Evolutionary conservation across 2,329 filamentous ascomycete genomes (phyloP).

Genomic region (Trichocomaceae sp.): DNA sequence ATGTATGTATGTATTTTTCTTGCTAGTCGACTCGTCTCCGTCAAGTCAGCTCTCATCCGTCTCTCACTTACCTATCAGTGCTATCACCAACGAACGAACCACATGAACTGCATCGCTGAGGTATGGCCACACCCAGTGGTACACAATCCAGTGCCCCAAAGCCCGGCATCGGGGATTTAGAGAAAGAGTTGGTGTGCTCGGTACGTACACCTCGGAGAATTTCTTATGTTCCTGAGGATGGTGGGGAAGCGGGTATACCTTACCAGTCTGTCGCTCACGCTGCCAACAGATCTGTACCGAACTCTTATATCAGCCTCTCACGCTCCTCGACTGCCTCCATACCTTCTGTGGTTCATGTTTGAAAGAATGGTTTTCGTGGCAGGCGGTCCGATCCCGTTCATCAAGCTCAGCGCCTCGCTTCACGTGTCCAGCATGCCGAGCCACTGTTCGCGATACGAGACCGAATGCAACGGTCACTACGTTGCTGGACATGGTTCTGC

Average conservation of each 20-base stretch:
- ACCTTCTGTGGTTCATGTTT: slow-evolving; percentile 94
- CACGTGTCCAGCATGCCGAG: slow-evolving; percentile 90
- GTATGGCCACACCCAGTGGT: slow-evolving; percentile 11
- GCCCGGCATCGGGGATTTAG: slow-evolving; percentile 55
- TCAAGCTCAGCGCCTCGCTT: slow-evolving; percentile 52
- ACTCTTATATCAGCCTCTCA: slow-evolving; percentile 82
- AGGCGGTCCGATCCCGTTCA: slow-evolving; percentile 52
- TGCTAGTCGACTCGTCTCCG: neutral
- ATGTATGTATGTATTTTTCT: neutral
- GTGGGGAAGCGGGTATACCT: neutral
- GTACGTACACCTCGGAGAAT: slow-evolving; percentile 50
- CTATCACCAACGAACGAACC: too few species aligned
- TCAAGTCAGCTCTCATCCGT: neutral
- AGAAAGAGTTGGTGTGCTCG: slow-evolving; percentile 91
- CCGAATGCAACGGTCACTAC: slow-evolving; percentile 89
- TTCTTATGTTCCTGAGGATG: slow-evolving; percentile 12
- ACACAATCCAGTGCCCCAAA: slow-evolving; percentile 10
- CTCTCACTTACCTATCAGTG: neutral
- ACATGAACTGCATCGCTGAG: neutral
- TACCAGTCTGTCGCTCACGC: slow-evolving; percentile 5
- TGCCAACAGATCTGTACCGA: slow-evolving; percentile 84
- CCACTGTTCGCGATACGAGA: slow-evolving; percentile 74
- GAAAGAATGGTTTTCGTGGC: slow-evolving; percentile 91
- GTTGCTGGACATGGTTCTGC: slow-evolving; percentile 78
- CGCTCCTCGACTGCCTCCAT: slow-evolving; percentile 85